Base-by-base conservation (phyloP, 129 eudicot genomes). In the Pulicaria dysenterica region DNA sequence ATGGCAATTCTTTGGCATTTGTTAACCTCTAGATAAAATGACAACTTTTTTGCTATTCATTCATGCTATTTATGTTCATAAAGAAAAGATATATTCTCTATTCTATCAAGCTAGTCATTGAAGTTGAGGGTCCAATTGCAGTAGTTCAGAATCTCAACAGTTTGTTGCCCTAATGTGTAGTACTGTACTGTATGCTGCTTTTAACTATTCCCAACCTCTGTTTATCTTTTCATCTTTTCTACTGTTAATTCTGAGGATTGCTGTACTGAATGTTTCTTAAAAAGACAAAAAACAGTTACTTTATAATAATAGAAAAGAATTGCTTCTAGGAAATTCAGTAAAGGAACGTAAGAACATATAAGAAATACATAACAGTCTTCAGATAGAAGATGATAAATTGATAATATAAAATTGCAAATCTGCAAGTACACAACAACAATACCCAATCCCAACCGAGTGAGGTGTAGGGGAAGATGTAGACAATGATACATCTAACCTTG, bases 181-280 rank as follows among this genome's bases (percentile, higher is more conserved):
- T 17, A 19, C 37, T 12, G 53, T 2, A 17, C 37, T 24, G 17
- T 16, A 17, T 57, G 38, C 42, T 17, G 54, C 70, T 53, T 53
- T 51, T 13, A 14, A 6, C 10, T 41, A 8, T 41, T 19, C 42
- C 13, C 50, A 15, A 11, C 17, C 40, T 44, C 2, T 1, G 31
- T 9, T 16, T 44, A 45, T 45, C 2, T 44, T 4, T 19, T 16
- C 42, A 43, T 13, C 45, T 34, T 31, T 41, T 72, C 43, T 59
- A 37, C n/a, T 13, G 46, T 58, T 44, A 59, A 38, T 15, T 46
- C 44, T 44, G 31, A 4, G 57, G 8, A 44, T 58, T 44, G 37
- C n/a, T 72, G 68, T 37, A 37, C 14, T 34, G 56, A 39, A n/a
- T 67, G 36, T 8, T 56, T 56, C 61, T 17, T 56, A 56, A 56